Percentiles rank a stretch among this genome's conserved stretches.
phyloP scores from a whole-genome alignment of 768 basidiomycete species.

The Chiua virens region DNA sequence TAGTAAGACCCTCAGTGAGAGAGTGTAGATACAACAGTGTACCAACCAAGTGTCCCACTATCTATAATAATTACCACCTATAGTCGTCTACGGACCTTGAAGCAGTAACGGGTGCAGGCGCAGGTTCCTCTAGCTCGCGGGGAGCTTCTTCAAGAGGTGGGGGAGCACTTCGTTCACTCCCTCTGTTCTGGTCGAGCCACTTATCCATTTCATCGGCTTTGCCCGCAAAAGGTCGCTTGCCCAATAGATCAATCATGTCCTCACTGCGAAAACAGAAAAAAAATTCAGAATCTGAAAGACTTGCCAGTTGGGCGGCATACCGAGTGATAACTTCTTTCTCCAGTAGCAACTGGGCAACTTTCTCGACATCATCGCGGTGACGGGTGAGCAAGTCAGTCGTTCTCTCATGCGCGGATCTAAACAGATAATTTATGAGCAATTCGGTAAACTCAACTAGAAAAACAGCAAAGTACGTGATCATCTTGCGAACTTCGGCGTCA shows the following conservation, averaged over 20 bases:
- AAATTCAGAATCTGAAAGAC: neutral
- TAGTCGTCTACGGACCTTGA: conserved; percentile 37
- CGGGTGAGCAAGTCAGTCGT: conserved; percentile 79
- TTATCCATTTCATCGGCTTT: conserved; percentile 93
- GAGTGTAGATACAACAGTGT: conserved; percentile 27
- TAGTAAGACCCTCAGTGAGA: conserved; percentile 43
- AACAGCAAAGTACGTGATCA: conserved; percentile 70
- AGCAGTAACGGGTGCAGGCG: conserved; percentile 51
- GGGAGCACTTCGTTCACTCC: conserved; percentile 58
- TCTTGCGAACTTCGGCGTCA: conserved; percentile 89
- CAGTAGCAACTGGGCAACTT: conserved; percentile 87
- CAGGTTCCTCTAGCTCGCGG: conserved; percentile 39
- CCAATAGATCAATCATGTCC: conserved; percentile 83
- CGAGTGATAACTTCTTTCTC: conserved; percentile 95
- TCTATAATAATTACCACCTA: conserved; percentile 11
- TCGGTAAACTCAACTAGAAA: neutral
- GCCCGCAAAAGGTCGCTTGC: conserved; percentile 78
- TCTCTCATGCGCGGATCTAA: conserved; percentile 73
- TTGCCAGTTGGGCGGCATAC: conserved; percentile 40
- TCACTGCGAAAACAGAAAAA: conserved; percentile 47
- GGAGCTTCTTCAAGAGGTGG: conserved; percentile 56
- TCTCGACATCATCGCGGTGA: conserved; percentile 87
- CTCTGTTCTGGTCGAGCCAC: conserved; percentile 85
- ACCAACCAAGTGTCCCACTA: conserved; percentile 3
- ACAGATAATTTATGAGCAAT: conserved; percentile 8